A percentile compares a stretch with the other conserved stretches of the same genome.
phyloP scores from a whole-genome alignment of 2,329 filamentous ascomycete species.

The Trichocomaceae sp. region DNA sequence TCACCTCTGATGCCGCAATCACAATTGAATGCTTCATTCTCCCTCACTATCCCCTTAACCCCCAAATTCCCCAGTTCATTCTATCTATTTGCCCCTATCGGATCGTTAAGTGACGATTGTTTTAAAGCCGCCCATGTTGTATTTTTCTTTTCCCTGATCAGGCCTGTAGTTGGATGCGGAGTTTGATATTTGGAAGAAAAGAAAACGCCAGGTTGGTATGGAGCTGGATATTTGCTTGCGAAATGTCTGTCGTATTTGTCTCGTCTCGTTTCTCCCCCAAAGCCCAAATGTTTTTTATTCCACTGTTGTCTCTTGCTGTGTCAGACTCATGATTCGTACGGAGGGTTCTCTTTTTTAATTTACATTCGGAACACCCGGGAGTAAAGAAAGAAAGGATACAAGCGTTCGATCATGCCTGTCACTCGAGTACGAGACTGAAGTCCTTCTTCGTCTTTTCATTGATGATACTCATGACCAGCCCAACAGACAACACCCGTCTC shows the following conservation, averaged over 20 bases:
- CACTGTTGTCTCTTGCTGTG: not conserved
- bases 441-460: not conserved
- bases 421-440: not conserved
- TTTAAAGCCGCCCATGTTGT: slow-evolving; percentile 30
- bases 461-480: not conserved
- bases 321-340: not conserved
- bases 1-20: not conserved
- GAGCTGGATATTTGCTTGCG: slow-evolving; percentile 23
- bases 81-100: slow-evolving; percentile 21
- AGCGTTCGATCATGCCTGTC: not conserved
- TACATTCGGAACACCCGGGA: not conserved
- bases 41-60: not conserved
- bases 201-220: slow-evolving; percentile 25
- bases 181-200: slow-evolving; percentile 38
- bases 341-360: not conserved
- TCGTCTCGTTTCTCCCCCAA: not conserved
- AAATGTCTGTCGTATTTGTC: slow-evolving; percentile 1
- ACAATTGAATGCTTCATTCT: slow-evolving; percentile 14
- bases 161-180: slow-evolving; percentile 33
- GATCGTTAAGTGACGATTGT: slow-evolving; percentile 30
- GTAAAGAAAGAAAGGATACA: not conserved
- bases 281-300: not conserved
- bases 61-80: not conserved
- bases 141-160: slow-evolving; percentile 16
- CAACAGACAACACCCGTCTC: slow-evolving; percentile 15